Base-by-base conservation (phyloP, 192 early-diverging fungal species). In the Coemansia sp. region DNA sequence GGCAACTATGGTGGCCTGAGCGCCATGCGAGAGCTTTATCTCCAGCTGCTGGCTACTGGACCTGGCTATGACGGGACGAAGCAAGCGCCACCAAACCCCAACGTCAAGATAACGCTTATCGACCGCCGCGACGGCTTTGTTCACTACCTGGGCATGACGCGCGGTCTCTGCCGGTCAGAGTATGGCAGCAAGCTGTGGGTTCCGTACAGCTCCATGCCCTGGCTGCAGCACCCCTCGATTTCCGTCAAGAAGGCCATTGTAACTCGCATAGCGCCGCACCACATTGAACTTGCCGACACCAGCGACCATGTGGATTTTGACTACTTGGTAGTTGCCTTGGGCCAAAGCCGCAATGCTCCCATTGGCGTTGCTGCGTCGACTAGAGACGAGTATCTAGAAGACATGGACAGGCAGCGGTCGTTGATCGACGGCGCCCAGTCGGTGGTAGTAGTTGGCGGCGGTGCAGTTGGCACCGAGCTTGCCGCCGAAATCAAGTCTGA, bases 381-480 rank as follows among this genome's bases (percentile, higher is more conserved):
- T 19, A 57, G 50, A n/a, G 54, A 41, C 27, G 72, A 72, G 44
- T 71, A 67, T 15, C n/a, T 81, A n/a, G 17, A 41, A 3, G 62
- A 40, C 0, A 65, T 74, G 57, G 55, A 50, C 22, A 63, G 38
- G 18, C 65, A 72, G 29, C 59, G 67, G 17, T 12, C 3, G 2
- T 26, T 29, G 0, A 60, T 93, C 48, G 58, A 62, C 15, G 57
- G 69, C n/a, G 74, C 87, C 7, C 59, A 82, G 34, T 82, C 76
- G 3, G 70, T 90, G n/a, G 58, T 89, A 3, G 64, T 93, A 10
- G 83, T 87, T 33, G 91, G 91, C 12, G 91, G 83, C 6, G 91
- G 91, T 17, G 87, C 88, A 15, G 85, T 88, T 8, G 93, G 89
- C 21, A 64, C 88, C 14, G 91, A 95, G 67, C 48, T 91, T 41